A percentile compares a stretch with the other conserved stretches of the same genome.
Evolutionary conservation across 768 basidiomycete species (phyloP).

Genomic region (Rickenella mellea): DNA sequence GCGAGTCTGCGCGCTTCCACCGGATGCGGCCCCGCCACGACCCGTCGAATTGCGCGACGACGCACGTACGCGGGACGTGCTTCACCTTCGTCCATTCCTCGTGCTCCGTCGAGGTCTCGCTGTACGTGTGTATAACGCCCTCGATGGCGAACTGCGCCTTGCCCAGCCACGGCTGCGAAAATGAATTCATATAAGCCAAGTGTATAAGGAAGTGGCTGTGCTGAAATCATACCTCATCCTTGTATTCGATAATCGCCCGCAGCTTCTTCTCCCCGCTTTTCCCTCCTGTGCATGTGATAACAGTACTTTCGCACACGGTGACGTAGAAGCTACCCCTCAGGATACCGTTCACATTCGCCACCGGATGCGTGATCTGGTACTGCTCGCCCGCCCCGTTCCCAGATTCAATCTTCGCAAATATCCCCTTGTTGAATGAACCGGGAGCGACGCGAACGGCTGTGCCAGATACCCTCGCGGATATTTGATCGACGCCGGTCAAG

Average conservation of each 20-base stretch:
- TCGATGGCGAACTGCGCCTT: conserved; percentile 76
- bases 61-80: conserved; percentile 71
- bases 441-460: conserved; percentile 77
- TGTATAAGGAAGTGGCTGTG: not conserved
- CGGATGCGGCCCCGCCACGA: conserved; percentile 78
- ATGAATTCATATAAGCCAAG: not conserved
- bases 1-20: conserved; percentile 46
- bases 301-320: conserved; percentile 70
- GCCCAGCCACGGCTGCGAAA: conserved; percentile 74
- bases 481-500: conserved; percentile 82
- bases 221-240: conserved; percentile 70
- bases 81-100: conserved; percentile 79
- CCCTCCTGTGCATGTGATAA: conserved; percentile 73
- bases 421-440: conserved; percentile 80
- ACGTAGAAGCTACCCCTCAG: conserved; percentile 87
- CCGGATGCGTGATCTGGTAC: conserved; percentile 86
- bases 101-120: conserved; percentile 46
- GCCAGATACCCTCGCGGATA: conserved; percentile 84
- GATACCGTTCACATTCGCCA: conserved; percentile 86
- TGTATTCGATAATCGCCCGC: conserved; percentile 85
- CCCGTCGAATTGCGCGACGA: conserved; percentile 82
- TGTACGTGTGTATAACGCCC: conserved; percentile 82
- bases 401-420: conserved; percentile 71
- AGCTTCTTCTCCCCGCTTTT: conserved; percentile 46
- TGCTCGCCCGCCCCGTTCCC: conserved; percentile 68